Evolutionary conservation across 768 basidiomycete genomes (phyloP), one percentile per base, ranked within the genome.

Genomic region (Tylopilus cervinicoccineus): DNA sequence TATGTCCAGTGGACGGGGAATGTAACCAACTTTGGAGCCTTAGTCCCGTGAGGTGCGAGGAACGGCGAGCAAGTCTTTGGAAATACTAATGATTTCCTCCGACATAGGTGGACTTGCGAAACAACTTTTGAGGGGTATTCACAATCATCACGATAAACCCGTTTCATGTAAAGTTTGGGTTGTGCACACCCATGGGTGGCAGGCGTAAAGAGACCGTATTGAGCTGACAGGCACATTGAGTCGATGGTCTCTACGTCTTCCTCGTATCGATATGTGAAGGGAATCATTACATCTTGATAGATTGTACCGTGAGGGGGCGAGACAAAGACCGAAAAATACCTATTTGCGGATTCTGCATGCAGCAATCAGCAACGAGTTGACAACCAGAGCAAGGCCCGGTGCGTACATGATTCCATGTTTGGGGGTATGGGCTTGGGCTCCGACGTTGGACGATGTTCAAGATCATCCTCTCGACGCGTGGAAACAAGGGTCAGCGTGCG

Each of bases 401-500:
- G 26, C 61, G 13, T 32, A 63, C 63, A 63, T 41, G 55, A 43
- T 28, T 51, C 51, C n/a, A 51, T 29, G 49, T 29, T 49, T 16
- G 43, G 36, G 22, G 54, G 48, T 53, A 53, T 57, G 39, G 54
- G 29, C 29, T 45, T 50, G 27, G 48, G 42, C 20, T 47, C 63
- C 9, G 53, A 24, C 7, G 38, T 45, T 2, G 55, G 38, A 17
- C 31, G 47, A 11, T 51, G 38, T 6, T 64, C 63, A 20, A 65
- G 40, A 41, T 80, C 80, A 23, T 68, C 65, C 64, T 83, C 81
- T 51, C 78, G 70, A 53, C 80, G 72, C 10, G 80, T 76, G 5
- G 74, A 69, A 20, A 83, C 81, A 3, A 88, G 72, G 34, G 74
- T 71, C 22, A 89, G 71, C 33, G 71, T 75, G 41, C 84, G 75